A percentile compares a stretch with the other conserved stretches of the same genome.
Conservation (phyloP, 2,329 filamentous ascomycete genomes). For the Alternaria sp. region DNA sequence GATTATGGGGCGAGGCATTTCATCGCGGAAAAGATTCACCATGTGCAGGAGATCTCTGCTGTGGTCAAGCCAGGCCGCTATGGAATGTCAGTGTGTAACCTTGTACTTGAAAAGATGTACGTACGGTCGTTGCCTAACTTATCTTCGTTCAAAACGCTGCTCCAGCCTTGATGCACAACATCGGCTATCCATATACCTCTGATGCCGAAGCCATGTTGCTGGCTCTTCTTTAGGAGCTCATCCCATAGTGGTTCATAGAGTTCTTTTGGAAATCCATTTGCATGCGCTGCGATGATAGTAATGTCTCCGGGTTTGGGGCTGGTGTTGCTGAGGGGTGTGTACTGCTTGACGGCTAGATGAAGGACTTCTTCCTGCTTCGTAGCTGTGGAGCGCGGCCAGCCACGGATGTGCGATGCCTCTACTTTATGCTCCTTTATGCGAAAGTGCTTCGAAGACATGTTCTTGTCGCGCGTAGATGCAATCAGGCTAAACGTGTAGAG, state of each 20-base stretch:
- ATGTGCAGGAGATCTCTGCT: slow-evolving; percentile 84
- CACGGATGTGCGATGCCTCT: slow-evolving; percentile 75
- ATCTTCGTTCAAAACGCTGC: slow-evolving; percentile 78
- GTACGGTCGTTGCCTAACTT: slow-evolving; percentile 84
- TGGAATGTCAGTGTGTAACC: slow-evolving; percentile 1
- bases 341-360: slow-evolving; percentile 83
- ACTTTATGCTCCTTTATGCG: slow-evolving; percentile 77
- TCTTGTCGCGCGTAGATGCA: slow-evolving; percentile 11
- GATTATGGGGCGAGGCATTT: slow-evolving; percentile 83
- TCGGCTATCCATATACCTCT: slow-evolving; percentile 90
- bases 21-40: slow-evolving; percentile 80
- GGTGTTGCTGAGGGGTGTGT: slow-evolving; percentile 77
- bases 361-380: slow-evolving; percentile 78
- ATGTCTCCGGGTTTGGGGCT: slow-evolving; percentile 76
- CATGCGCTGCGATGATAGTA: slow-evolving; percentile 86
- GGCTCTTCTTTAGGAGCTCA: slow-evolving; percentile 71
- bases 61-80: slow-evolving; percentile 87
- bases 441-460: slow-evolving; percentile 61
- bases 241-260: slow-evolving; percentile 93
- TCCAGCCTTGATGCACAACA: slow-evolving; percentile 83
- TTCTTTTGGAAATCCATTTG: slow-evolving; percentile 96
- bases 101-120: slow-evolving; percentile 41
- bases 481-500: not conserved
- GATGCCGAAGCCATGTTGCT: slow-evolving; percentile 71
- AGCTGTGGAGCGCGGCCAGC: slow-evolving; percentile 78